phyloP scores from a whole-genome alignment of 352 stramenopile species.

The Phytophthora parvispora region DNA sequence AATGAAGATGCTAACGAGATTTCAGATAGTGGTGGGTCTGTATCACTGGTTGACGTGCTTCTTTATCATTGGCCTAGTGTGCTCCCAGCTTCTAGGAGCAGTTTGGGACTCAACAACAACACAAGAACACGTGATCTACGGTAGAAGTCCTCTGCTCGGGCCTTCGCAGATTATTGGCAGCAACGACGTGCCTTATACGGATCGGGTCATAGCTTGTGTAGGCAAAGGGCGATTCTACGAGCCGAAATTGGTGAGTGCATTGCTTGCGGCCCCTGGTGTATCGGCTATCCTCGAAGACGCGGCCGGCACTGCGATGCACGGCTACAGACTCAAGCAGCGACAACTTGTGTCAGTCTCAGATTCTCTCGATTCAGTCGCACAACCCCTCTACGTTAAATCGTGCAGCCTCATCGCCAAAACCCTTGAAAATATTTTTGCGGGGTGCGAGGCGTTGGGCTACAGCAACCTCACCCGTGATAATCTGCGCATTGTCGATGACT shows the following conservation, averaged over 20 bases:
- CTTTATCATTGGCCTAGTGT: constrained; percentile 32
- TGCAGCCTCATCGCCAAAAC: constrained; percentile 15
- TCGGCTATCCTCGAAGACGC: background rate
- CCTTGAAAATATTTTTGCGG: constrained; percentile 21
- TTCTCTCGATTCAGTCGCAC: constrained; percentile 1
- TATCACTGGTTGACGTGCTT: constrained; percentile 21
- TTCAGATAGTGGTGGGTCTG: background rate
- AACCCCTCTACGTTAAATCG: background rate
- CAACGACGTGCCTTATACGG: constrained; percentile 52
- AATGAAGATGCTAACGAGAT: background rate
- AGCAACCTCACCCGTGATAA: constrained; percentile 25
- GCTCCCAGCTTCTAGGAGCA: constrained; percentile 37
- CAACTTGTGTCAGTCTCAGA: constrained; percentile 30
- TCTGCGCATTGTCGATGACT: constrained; percentile 27
- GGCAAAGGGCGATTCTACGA: constrained; percentile 26
- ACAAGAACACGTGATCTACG: constrained; percentile 1
- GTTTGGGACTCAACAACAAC: constrained; percentile 20
- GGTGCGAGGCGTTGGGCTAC: constrained; percentile 20
- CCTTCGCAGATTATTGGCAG: constrained; percentile 22
- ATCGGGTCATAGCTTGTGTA: constrained; percentile 44
- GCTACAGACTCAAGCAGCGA: constrained; percentile 5
- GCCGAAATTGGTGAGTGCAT: constrained; percentile 35
- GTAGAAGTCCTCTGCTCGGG: constrained; percentile 3
- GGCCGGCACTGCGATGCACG: background rate
- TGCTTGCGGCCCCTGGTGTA: background rate